A percentile compares a stretch with the other conserved stretches of the same genome.
These are phyloP conservation scores for Sabuloglossum arenarium DNA, from an alignment of 495 filamentous ascomycete species.

Conservation along the genomic window DNA sequence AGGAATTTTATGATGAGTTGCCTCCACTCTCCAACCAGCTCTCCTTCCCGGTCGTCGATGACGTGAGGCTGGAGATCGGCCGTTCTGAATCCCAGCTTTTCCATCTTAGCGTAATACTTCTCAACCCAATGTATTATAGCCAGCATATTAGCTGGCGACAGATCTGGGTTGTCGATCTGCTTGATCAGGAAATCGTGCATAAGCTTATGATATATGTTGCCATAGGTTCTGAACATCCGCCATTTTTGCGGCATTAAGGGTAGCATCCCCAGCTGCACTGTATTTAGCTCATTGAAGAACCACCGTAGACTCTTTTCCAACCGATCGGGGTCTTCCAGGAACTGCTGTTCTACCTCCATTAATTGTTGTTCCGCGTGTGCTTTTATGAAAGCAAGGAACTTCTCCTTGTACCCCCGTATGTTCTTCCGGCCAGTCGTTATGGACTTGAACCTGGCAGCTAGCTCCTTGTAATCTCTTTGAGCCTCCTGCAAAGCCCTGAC, in stretches of 20 bases:
- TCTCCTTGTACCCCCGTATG: slow-evolving; percentile 90
- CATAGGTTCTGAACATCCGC: slow-evolving; percentile 85
- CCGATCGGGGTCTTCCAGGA: slow-evolving; percentile 60
- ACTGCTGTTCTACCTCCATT: slow-evolving; percentile 46
- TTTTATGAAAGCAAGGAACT: slow-evolving; percentile 66
- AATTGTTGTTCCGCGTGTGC: slow-evolving; percentile 54
- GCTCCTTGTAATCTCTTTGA: slow-evolving; percentile 81
- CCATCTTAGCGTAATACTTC: slow-evolving; percentile 92
- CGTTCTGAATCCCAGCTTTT: slow-evolving; percentile 56
- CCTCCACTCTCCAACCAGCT: slow-evolving; percentile 83
- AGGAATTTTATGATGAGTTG: slow-evolving; percentile 85
- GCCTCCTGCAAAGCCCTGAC: slow-evolving; percentile 83
- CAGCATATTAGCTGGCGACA: slow-evolving; percentile 58
- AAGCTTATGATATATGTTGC: slow-evolving; percentile 68
- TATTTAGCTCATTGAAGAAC: slow-evolving; percentile 94
- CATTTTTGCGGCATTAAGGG: slow-evolving; percentile 87
- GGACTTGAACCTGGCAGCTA: slow-evolving; percentile 80
- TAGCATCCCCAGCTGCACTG: slow-evolving; percentile 76
- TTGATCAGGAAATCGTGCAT: slow-evolving; percentile 86
- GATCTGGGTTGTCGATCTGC: slow-evolving; percentile 60
- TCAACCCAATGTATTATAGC: slow-evolving; percentile 87
- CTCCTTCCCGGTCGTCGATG: slow-evolving; percentile 68
- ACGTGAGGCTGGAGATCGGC: slow-evolving; percentile 60
- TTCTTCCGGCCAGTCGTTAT: slow-evolving; percentile 82
- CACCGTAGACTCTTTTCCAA: slow-evolving; percentile 74